Percentiles rank a stretch among this genome's conserved stretches.
These are phyloP conservation scores for Cystofilobasidium capitatum DNA, from an alignment of 768 basidiomycete genomes.

Conservation along the genomic window DNA sequence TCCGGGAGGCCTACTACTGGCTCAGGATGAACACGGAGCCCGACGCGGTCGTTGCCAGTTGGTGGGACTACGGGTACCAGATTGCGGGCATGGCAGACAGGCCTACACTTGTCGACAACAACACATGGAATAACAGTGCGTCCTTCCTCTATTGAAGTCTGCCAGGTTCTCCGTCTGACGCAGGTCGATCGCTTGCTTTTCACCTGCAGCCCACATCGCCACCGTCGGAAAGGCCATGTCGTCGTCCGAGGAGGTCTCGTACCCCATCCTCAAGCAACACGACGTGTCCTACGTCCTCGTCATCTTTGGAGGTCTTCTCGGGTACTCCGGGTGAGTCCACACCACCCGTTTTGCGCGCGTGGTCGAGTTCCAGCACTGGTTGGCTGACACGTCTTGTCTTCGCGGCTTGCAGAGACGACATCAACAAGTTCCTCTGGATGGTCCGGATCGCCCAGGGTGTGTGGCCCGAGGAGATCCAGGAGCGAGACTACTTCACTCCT, in stretches of 20 bases:
- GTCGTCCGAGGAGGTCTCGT: constrained; percentile 83
- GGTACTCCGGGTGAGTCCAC: constrained; percentile 61
- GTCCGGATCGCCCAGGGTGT: constrained; percentile 68
- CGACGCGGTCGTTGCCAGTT: constrained; percentile 90
- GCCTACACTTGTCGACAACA: constrained; percentile 81
- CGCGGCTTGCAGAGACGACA: constrained; percentile 59
- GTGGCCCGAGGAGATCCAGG: constrained; percentile 97
- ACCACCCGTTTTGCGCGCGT: not conserved
- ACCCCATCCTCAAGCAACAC: constrained; percentile 92
- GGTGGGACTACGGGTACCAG: constrained; percentile 99
- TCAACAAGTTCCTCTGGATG: constrained; percentile 99
- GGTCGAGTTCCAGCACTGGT: not conserved
- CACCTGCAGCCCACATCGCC: constrained; percentile 67
- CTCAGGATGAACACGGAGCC: constrained; percentile 85
- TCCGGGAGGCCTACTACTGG: constrained; percentile 99
- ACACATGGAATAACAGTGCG: constrained; percentile 99
- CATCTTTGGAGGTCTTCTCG: constrained; percentile 92
- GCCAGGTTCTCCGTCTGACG: not conserved
- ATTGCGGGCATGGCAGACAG: constrained; percentile 98
- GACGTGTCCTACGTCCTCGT: constrained; percentile 92
- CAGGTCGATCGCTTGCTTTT: constrained; percentile 36
- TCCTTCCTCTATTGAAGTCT: constrained; percentile 26
- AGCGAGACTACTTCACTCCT: constrained; percentile 83
- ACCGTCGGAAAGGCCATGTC: constrained; percentile 99
- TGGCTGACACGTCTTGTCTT: not conserved